A percentile compares a stretch with the other conserved stretches of the same genome.
phyloP scores from a whole-genome alignment of 208 protist species.

The Trypanosoma avium region DNA sequence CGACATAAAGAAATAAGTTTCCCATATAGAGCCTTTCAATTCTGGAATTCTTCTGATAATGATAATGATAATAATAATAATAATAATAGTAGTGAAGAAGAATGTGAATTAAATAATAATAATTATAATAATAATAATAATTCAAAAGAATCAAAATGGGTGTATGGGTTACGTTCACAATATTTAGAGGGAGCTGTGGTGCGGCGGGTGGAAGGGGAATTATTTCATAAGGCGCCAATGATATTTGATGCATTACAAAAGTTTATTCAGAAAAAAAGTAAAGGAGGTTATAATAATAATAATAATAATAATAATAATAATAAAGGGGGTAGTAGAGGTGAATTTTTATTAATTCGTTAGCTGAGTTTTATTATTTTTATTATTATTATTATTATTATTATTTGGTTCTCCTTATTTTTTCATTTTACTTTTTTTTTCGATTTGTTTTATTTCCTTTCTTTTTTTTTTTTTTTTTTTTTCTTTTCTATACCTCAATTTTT shows the following conservation, averaged over 20 bases:
- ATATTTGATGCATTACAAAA: constrained; percentile 1
- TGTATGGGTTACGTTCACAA: constrained; percentile 2
- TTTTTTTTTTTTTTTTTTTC: neutral
- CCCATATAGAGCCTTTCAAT: neutral
- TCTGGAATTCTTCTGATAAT: neutral
- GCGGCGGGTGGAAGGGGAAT: neutral
- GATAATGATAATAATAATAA: neutral
- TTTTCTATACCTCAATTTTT: neutral
- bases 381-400: too few relatives aligned
- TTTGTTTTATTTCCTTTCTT: neutral
- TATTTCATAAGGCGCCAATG: neutral
- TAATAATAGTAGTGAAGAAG: neutral
- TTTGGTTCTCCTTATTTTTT: too few relatives aligned
- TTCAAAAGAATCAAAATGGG: neutral
- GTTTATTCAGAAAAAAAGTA: neutral
- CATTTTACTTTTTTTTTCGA: neutral
- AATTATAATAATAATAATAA: neutral
- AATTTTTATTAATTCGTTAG: neutral
- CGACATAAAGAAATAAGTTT: neutral
- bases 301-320: neutral
- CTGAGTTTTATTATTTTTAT: too few relatives aligned
- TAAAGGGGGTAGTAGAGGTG: neutral
- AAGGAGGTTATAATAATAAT: neutral
- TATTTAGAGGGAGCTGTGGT: neutral
- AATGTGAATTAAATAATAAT: too few relatives aligned